Evolutionary conservation across 2,329 filamentous ascomycete species (phyloP).

Genomic region (Massarina eburnea): DNA sequence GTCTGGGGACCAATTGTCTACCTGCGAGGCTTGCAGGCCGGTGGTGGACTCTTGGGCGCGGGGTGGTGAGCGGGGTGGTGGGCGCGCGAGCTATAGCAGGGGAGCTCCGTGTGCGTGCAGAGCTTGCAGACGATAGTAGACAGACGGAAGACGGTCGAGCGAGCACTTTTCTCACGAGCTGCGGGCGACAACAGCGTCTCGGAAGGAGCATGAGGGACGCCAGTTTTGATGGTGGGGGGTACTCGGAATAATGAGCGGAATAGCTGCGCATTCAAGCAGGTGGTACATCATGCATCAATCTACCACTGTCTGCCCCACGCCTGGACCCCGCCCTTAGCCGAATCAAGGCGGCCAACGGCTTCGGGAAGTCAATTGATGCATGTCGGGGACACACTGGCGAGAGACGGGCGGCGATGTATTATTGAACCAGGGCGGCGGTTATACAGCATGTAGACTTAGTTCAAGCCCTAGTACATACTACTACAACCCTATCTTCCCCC

Average conservation of each 20-base stretch:
- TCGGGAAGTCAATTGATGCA: too few relatives aligned
- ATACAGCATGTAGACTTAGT: too few relatives aligned
- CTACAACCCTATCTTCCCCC: too few relatives aligned
- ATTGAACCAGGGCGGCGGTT: too few relatives aligned
- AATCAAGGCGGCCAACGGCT: too few relatives aligned
- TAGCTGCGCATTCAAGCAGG: conserved; percentile 7
- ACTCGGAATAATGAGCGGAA: conserved; percentile 11
- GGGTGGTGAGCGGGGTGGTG: conserved; percentile 18
- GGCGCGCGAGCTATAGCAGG: conserved; percentile 20
- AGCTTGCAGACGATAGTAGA: conserved; percentile 11
- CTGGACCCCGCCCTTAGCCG: conserved; percentile 7
- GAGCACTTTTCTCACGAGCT: conserved; percentile 22
- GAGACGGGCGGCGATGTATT: too few relatives aligned
- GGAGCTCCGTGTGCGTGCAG: conserved; percentile 19
- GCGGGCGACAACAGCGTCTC: conserved; percentile 40
- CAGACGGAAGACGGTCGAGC: conserved; percentile 9
- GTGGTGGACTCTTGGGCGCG: conserved; percentile 17
- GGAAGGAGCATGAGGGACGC: conserved; percentile 30
- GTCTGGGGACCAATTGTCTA: conserved; percentile 14
- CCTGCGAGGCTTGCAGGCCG: conserved; percentile 18
- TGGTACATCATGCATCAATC: too few relatives aligned
- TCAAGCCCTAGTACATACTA: too few relatives aligned
- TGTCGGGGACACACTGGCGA: too few relatives aligned
- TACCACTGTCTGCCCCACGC: not conserved
- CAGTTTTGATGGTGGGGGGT: conserved; percentile 28